Evolutionary conservation across 2,329 filamentous ascomycete genomes (phyloP).

Genomic region (Diaporthe vexans): DNA sequence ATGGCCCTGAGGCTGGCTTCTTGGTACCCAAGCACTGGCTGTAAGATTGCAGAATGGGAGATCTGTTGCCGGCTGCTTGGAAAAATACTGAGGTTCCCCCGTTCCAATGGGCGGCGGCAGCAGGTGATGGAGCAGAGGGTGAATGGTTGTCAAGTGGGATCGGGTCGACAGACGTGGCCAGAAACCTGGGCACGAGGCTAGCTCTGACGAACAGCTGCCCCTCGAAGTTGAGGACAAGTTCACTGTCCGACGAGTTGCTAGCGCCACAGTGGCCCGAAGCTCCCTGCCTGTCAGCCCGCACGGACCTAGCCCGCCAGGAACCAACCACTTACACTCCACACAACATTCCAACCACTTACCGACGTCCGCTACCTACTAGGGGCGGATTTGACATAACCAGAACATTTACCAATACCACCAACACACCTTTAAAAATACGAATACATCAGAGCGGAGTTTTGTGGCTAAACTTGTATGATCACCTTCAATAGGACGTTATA

Average conservation of each 20-base stretch:
- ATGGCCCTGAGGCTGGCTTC: conserved; percentile 14
- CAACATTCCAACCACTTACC: too few relatives aligned
- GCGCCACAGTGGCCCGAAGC: conserved; percentile 42
- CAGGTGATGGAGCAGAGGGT: conserved; percentile 21
- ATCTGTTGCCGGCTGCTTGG: not conserved
- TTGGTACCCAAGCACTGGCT: conserved; percentile 22
- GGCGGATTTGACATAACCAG: too few relatives aligned
- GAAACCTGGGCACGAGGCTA: conserved; percentile 38
- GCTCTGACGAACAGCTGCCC: conserved; percentile 36
- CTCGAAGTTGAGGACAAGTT: conserved; percentile 43
- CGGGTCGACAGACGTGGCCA: conserved; percentile 41
- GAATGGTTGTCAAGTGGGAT: conserved; percentile 10
- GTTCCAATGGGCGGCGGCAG: conserved; percentile 11
- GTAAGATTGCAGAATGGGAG: not conserved
- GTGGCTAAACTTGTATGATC: too few relatives aligned
- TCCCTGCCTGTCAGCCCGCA: conserved; percentile 29
- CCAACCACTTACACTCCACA: not conserved
- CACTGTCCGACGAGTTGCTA: conserved; percentile 39
- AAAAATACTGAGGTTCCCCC: conserved; percentile 16
- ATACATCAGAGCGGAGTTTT: too few relatives aligned
- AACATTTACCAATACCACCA: too few relatives aligned
- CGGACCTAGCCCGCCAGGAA: not conserved
- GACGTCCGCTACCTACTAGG: too few relatives aligned
- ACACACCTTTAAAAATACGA: too few relatives aligned
- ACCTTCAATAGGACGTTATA: too few relatives aligned